Evolutionary conservation across 139 green algal species (phyloP), one percentile per base, ranked within the genome.

Genomic region (Chlamydomonas incerta): DNA sequence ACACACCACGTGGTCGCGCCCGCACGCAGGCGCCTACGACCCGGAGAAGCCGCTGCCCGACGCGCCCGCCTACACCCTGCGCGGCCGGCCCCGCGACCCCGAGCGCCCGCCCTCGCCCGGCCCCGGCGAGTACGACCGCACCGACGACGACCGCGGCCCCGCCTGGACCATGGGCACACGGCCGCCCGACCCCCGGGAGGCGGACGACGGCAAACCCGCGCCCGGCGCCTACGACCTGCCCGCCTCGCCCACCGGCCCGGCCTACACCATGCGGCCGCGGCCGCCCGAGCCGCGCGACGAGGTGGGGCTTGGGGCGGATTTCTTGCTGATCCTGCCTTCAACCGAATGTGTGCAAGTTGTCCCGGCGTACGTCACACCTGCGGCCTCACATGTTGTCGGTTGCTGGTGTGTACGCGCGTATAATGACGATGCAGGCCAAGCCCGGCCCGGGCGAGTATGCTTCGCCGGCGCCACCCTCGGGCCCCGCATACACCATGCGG

Each of bases 121-220:
- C 1, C 87, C 87, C 26, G 87, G 41, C 34, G 72, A 83, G 33
- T 90, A 90, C 73, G 34, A 84, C 11, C 20, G 11, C 0, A 26
- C 55, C 57, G 60, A 50, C 35, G 50, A 13, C 2, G 66, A 82
- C 69, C 29, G n/a, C 26, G 82, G 87, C 20, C 87, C 87, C 13
- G 87, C 87, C 13, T 90, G 80, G 80, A 90, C 80, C 34, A 90
- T 90, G 86, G 71, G 47, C 28, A 31, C 23, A 11, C 81, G 80
- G 33, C 73, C 72, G 6, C 24, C 50, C 21, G 80, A 75, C 57
- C 77, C n/a, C 18, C 37, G 63, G 18, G 77, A 60, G 50, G 55
- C 70, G 11, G 41, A 34, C 28, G 34, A 4, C 37, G 57, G 26
- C 41, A 5, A 8, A 8, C 75, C 81, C 67, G 75, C 69, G 9